These are phyloP conservation scores for Torrubiellomyces zombiae DNA, from an alignment of 2,329 filamentous ascomycete genomes.

Conservation along the genomic window DNA sequence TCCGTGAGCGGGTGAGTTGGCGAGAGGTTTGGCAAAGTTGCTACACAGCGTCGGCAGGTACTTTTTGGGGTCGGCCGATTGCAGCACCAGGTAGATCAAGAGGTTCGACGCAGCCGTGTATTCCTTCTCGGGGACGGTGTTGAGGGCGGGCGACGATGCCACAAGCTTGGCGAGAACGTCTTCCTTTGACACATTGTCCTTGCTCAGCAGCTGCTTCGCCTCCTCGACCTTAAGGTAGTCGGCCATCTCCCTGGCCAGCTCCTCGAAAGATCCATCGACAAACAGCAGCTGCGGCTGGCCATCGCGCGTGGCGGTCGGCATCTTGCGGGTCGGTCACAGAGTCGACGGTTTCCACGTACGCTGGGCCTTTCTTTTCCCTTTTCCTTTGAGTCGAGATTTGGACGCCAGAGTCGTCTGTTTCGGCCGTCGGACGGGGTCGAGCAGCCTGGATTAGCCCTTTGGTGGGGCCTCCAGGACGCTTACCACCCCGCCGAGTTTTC, in stretches of 20 bases:
- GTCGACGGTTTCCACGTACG: conserved; percentile 6
- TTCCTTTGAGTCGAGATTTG: not conserved
- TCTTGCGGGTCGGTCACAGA: conserved; percentile 7
- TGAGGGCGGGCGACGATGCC: conserved; percentile 58
- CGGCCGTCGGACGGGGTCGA: conserved; percentile 13
- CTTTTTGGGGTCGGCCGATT: conserved; percentile 70
- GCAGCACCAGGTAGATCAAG: conserved; percentile 79
- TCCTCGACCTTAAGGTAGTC: conserved; percentile 79
- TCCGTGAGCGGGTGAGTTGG: conserved; percentile 72
- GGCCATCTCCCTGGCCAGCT: conserved; percentile 87
- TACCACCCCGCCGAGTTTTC: conserved; percentile 22
- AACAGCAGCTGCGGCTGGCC: conserved; percentile 46
- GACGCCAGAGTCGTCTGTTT: too few relatives aligned
- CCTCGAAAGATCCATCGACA: conserved; percentile 85
- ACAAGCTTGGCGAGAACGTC: conserved; percentile 84
- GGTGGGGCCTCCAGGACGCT: conserved; percentile 15
- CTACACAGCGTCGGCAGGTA: conserved; percentile 78
- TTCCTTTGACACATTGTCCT: conserved; percentile 52
- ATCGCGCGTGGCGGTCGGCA: conserved; percentile 19
- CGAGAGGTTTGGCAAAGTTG: conserved; percentile 75
- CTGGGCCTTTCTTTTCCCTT: conserved; percentile 1
- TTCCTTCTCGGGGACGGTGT: conserved; percentile 84
- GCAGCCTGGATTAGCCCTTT: conserved; percentile 21
- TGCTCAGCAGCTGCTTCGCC: conserved; percentile 57
- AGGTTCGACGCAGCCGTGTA: conserved; percentile 94